Conservation (phyloP, 2,329 filamentous ascomycete genomes). For the Pyricularia grisea region DNA sequence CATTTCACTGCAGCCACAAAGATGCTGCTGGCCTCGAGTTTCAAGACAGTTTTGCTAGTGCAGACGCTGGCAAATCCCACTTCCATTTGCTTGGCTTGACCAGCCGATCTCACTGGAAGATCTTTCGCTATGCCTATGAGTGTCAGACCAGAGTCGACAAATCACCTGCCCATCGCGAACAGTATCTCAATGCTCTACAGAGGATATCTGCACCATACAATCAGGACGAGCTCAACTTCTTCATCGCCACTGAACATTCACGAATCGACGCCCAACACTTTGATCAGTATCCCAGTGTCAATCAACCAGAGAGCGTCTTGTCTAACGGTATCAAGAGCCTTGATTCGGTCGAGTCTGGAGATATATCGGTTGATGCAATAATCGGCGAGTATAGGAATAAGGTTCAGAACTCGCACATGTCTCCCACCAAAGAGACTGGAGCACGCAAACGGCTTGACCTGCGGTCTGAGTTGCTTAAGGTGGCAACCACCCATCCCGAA, state of each 20-base stretch:
- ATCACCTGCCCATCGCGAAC: slow-evolving; percentile 4
- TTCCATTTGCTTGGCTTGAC: slow-evolving; percentile 15
- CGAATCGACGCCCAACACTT: not conserved
- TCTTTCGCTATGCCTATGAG: slow-evolving; percentile 17
- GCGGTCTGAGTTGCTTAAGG: slow-evolving; percentile 10
- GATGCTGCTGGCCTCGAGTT: not conserved
- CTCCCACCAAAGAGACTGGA: slow-evolving; percentile 3
- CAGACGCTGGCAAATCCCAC: slow-evolving; percentile 3
- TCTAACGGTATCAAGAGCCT: not conserved
- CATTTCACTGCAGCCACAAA: slow-evolving; percentile 8
- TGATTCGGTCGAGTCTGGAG: not conserved
- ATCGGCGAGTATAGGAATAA: slow-evolving; percentile 5
- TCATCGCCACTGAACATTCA: slow-evolving; percentile 3
- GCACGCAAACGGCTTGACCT: slow-evolving; percentile 12
- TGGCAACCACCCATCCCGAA: not conserved
- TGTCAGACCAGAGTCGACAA: slow-evolving; percentile 11
- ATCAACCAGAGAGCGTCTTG: not conserved
- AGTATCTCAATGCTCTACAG: slow-evolving; percentile 12
- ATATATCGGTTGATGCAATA: not conserved
- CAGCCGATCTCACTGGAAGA: slow-evolving; percentile 13
- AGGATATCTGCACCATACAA: slow-evolving; percentile 8
- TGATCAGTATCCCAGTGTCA: not conserved
- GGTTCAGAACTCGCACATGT: slow-evolving; percentile 5
- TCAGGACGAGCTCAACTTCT: slow-evolving; percentile 2
- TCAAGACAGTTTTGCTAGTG: not conserved